A percentile compares a stretch with the other conserved stretches of the same genome.
Evolutionary conservation across 192 early-diverging fungal species (phyloP).

Genomic region (Entomortierella parvispora): DNA sequence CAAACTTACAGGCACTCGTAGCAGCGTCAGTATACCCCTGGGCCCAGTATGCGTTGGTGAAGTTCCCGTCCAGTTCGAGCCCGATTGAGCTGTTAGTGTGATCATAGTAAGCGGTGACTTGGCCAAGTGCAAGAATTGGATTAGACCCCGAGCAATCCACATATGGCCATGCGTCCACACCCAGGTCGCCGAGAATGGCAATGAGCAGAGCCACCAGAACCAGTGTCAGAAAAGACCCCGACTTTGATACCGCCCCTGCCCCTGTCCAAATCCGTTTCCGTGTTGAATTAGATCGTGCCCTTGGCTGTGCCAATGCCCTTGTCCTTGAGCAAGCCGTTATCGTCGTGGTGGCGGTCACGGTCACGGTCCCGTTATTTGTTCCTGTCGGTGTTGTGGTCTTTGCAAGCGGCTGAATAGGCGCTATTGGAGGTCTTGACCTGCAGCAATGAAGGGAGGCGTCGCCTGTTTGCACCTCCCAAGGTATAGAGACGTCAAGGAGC

Average conservation of each 20-base stretch:
- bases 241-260: too few relatives aligned
- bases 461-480: not conserved
- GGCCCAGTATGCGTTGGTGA: conserved; percentile 41
- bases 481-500: not conserved
- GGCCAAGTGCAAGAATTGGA: conserved; percentile 24
- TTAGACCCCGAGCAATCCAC: conserved; percentile 36
- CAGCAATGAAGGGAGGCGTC: not conserved
- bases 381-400: too few relatives aligned
- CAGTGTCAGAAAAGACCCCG: too few relatives aligned
- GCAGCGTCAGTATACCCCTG: conserved; percentile 34
- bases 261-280: too few relatives aligned
- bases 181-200: not conserved
- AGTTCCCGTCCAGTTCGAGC: conserved; percentile 24
- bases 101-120: conserved; percentile 28
- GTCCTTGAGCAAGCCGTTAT: too few relatives aligned
- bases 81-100: conserved; percentile 43
- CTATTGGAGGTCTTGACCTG: too few relatives aligned
- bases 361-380: too few relatives aligned
- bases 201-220: not conserved
- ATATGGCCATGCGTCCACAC: conserved; percentile 35
- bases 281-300: too few relatives aligned
- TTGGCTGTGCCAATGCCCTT: too few relatives aligned
- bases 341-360: too few relatives aligned
- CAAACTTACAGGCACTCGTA: conserved; percentile 33
- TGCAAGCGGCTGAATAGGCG: too few relatives aligned